These are phyloP conservation scores for Piromyces sp. DNA, from an alignment of 192 early-diverging fungal genomes.

Conservation along the genomic window DNA sequence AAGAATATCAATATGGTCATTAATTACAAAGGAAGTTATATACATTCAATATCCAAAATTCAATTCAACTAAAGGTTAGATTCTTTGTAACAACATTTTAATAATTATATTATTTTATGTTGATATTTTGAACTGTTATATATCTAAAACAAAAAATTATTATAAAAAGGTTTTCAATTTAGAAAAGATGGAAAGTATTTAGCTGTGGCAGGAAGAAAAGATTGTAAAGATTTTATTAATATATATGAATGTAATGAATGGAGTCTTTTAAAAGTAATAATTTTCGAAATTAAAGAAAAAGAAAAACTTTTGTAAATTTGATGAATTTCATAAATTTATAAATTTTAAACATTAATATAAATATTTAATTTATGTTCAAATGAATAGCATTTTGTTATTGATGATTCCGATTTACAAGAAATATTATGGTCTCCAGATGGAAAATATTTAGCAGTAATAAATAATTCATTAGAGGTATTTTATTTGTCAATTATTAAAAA, in stretches of 20 bases:
- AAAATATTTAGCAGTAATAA: constrained; percentile 55
- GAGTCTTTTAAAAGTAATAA: constrained; percentile 37
- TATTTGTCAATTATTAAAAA: not conserved
- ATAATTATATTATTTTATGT: too few species aligned
- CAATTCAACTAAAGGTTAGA: not conserved
- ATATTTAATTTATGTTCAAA: too few species aligned
- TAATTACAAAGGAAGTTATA: constrained; percentile 24
- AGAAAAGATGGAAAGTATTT: constrained; percentile 44
- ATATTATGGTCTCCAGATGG: constrained; percentile 77
- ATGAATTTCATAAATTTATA: too few species aligned
- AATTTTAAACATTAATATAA: too few species aligned
- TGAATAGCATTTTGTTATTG: constrained; percentile 40
- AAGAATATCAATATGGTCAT: constrained; percentile 48
- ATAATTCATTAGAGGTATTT: constrained; percentile 39
- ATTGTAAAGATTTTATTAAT: constrained; percentile 42
- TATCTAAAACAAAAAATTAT: too few species aligned
- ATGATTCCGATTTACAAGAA: constrained; percentile 54
- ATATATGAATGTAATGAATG: constrained; percentile 51
- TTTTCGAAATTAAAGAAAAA: not conserved
- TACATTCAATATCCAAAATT: constrained; percentile 58
- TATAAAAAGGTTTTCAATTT: constrained; percentile 21
- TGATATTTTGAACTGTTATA: too few species aligned
- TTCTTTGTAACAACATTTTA: too few species aligned
- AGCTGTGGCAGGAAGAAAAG: constrained; percentile 32
- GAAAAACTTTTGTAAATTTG: not conserved